Conservation (phyloP, 1,284 basidiomycete genomes). For the Cutaneotrichosporon dermatis region DNA sequence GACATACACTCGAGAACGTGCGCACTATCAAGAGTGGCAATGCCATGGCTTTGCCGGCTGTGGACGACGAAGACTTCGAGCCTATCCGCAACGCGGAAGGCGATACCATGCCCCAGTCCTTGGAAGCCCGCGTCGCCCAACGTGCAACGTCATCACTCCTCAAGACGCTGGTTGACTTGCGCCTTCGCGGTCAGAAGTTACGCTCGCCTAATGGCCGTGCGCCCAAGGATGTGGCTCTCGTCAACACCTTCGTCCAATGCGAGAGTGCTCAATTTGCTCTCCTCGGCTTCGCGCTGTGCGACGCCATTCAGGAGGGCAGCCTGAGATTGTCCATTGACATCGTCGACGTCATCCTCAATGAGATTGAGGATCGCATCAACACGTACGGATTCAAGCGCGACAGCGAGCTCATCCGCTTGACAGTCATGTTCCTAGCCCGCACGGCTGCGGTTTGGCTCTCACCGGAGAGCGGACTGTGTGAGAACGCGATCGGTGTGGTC, state of each 20-base stretch:
- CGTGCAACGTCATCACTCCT: conserved; percentile 25
- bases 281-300: conserved; percentile 58
- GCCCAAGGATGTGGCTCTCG: conserved; percentile 61
- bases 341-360: conserved; percentile 57
- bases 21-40: neutral
- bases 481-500: conserved; percentile 55
- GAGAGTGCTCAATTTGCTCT: conserved; percentile 57
- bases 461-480: conserved; percentile 50
- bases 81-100: conserved; percentile 54
- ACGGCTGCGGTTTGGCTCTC: conserved; percentile 65
- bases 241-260: conserved; percentile 58
- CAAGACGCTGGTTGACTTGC: conserved; percentile 32
- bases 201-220: conserved; percentile 55
- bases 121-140: conserved; percentile 33
- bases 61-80: conserved; percentile 63
- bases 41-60: neutral
- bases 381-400: conserved; percentile 60
- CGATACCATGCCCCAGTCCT: conserved; percentile 33
- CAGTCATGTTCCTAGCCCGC: conserved; percentile 62
- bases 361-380: conserved; percentile 56
- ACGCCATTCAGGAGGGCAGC: conserved; percentile 56
- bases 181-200: conserved; percentile 55
- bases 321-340: conserved; percentile 57
- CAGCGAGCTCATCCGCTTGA: conserved; percentile 56
- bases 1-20: neutral